phyloP scores from a whole-genome alignment of 139 green algal species.

The Chara braunii region DNA sequence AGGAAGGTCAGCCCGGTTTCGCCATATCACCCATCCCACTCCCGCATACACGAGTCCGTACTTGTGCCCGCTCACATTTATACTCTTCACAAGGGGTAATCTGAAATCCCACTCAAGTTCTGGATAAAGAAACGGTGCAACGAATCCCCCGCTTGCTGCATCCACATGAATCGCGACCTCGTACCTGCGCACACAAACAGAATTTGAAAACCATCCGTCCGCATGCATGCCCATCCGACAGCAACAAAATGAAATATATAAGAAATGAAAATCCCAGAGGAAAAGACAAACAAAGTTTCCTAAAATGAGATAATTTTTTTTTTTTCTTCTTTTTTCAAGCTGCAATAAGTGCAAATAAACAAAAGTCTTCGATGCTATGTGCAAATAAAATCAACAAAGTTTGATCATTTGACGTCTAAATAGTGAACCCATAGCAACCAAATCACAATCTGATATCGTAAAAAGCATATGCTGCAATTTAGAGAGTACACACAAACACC shows the following conservation, averaged over 20 bases:
- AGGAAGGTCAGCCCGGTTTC: constrained; percentile 25
- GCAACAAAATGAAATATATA: background rate
- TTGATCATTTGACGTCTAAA: no score
- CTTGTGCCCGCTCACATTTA: constrained; percentile 46
- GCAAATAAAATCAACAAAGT: no score
- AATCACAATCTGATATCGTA: no score
- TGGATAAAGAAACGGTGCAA: constrained; percentile 43
- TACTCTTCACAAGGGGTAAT: constrained; percentile 36
- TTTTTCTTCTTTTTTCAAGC: no score
- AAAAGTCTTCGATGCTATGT: no score
- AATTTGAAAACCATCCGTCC: no score
- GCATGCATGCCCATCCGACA: background rate
- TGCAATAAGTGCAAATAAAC: no score
- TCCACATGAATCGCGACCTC: constrained; percentile 47
- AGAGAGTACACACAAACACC: no score
- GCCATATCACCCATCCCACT: constrained; percentile 44
- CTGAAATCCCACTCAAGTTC: constrained; percentile 49
- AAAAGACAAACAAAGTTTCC: background rate
- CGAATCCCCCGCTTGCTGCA: constrained; percentile 44
- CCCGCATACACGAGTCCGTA: constrained; percentile 43
- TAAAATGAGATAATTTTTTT: no score
- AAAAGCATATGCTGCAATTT: no score
- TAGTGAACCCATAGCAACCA: no score
- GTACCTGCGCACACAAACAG: constrained; percentile 25
- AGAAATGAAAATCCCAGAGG: background rate